These are phyloP conservation scores for Houttuynia cordata DNA, from an alignment of 164 flowering plant genomes.

Conservation along the genomic window DNA sequence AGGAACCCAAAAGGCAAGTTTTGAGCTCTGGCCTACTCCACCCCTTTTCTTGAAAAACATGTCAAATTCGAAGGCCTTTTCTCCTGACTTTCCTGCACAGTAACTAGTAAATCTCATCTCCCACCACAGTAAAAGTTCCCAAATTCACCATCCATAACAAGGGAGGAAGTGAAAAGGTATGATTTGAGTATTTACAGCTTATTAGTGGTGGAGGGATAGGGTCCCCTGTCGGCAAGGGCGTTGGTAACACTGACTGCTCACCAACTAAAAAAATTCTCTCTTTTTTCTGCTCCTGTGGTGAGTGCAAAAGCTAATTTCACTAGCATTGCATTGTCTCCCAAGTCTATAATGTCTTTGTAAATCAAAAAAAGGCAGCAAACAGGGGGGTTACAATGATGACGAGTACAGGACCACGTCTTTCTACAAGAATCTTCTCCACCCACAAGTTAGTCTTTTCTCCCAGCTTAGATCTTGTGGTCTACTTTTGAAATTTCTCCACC, in stretches of 20 bases:
- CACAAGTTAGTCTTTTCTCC: slow-evolving; percentile 19
- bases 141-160: background rate
- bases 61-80: background rate
- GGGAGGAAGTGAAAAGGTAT: too few relatives aligned
- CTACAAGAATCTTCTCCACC: slow-evolving; percentile 42
- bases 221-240: slow-evolving; percentile 9
- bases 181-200: background rate
- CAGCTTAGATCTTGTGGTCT: background rate
- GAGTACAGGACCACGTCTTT: slow-evolving; percentile 34
- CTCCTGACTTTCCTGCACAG: background rate
- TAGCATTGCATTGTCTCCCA: slow-evolving; percentile 26
- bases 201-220: slow-evolving; percentile 1
- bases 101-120: background rate
- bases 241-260: slow-evolving; percentile 4
- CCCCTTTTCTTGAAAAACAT: background rate
- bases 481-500: background rate
- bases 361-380: slow-evolving; percentile 10
- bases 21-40: slow-evolving; percentile 1
- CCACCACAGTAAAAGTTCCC: background rate
- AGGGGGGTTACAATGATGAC: slow-evolving; percentile 28
- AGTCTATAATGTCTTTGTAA: slow-evolving; percentile 27
- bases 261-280: background rate
- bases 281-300: slow-evolving; percentile 5
- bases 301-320: slow-evolving; percentile 18
- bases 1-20: slow-evolving; percentile 9